Conservation (phyloP, 805 yeast species). For the Yamadazyma insecticola region DNA sequence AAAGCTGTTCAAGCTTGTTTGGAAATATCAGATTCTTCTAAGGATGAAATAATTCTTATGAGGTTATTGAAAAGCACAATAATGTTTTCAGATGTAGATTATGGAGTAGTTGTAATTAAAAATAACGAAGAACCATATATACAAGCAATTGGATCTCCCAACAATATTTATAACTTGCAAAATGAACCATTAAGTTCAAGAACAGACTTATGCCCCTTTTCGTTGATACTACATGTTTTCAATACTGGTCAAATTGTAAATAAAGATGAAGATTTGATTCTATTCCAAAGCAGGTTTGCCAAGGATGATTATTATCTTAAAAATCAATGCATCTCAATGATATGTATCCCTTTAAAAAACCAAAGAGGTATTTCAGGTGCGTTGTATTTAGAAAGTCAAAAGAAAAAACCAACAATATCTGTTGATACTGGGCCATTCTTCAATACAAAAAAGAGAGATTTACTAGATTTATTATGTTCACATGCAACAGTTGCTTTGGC, state of each 20-base stretch:
- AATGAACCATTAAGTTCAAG: slow-evolving; percentile 34
- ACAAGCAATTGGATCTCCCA: slow-evolving; percentile 24
- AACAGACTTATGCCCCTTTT: slow-evolving; percentile 40
- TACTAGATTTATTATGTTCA: slow-evolving; percentile 40
- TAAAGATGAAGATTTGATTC: slow-evolving; percentile 29
- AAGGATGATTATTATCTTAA: slow-evolving; percentile 38
- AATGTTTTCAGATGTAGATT: slow-evolving; percentile 27
- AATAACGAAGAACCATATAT: slow-evolving; percentile 19
- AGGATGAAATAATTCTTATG: slow-evolving; percentile 29
- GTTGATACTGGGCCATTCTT: slow-evolving; percentile 14
- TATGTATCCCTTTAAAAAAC: slow-evolving; percentile 44
- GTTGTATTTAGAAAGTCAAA: slow-evolving; percentile 11
- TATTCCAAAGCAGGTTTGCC: slow-evolving; percentile 28
- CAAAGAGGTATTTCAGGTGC: slow-evolving; percentile 35
- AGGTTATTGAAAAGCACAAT: slow-evolving; percentile 37
- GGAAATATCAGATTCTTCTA: slow-evolving; percentile 45
- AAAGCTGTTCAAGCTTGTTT: slow-evolving; percentile 43
- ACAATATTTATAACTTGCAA: slow-evolving; percentile 18
- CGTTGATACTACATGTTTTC: slow-evolving; percentile 34
- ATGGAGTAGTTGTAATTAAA: slow-evolving; percentile 27
- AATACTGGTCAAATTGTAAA: slow-evolving; percentile 32
- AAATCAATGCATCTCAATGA: slow-evolving; percentile 27
- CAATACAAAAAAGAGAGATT: slow-evolving; percentile 31
- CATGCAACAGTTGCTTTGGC: slow-evolving; percentile 51
- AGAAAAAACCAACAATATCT: not conserved